Percentiles rank a stretch among this genome's conserved stretches.
phyloP scores from a whole-genome alignment of 176 grass and related monocot species.

The Oryza brachyantha region DNA sequence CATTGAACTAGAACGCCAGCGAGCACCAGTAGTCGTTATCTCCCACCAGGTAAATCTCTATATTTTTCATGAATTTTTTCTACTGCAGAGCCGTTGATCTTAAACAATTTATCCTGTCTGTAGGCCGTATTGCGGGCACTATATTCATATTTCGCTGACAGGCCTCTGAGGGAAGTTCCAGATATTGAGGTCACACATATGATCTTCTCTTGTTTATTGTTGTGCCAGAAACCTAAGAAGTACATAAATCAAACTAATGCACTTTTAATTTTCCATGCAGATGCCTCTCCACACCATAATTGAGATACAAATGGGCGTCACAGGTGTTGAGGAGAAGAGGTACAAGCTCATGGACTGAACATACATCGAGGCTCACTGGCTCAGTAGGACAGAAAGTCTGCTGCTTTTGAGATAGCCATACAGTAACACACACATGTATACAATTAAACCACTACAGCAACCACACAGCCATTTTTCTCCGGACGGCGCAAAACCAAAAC shows the following conservation, averaged over 20 bases:
- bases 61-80: neutral
- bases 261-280: slow-evolving; percentile 36
- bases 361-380: neutral
- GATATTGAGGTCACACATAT: slow-evolving; percentile 63
- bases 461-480: neutral
- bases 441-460: slow-evolving; percentile 5
- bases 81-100: neutral
- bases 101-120: slow-evolving; percentile 18
- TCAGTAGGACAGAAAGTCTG: neutral
- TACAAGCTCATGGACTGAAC: slow-evolving; percentile 93
- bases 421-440: slow-evolving; percentile 34
- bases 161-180: slow-evolving; percentile 88
- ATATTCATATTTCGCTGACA: slow-evolving; percentile 94
- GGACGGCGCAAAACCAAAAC: neutral
- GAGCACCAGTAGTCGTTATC: slow-evolving; percentile 93
- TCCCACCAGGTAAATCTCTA: slow-evolving; percentile 82
- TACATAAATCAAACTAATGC: neutral
- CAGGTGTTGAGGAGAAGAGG: slow-evolving; percentile 83
- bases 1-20: slow-evolving; percentile 93
- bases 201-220: neutral
- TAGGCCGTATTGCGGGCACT: slow-evolving; percentile 88
- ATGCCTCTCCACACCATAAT: slow-evolving; percentile 96
- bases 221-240: neutral
- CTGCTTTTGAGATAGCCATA: neutral
- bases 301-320: slow-evolving; percentile 98